These are phyloP conservation scores for Talaromyces sp. DNA, from an alignment of 2,329 filamentous ascomycete genomes.

Conservation along the genomic window DNA sequence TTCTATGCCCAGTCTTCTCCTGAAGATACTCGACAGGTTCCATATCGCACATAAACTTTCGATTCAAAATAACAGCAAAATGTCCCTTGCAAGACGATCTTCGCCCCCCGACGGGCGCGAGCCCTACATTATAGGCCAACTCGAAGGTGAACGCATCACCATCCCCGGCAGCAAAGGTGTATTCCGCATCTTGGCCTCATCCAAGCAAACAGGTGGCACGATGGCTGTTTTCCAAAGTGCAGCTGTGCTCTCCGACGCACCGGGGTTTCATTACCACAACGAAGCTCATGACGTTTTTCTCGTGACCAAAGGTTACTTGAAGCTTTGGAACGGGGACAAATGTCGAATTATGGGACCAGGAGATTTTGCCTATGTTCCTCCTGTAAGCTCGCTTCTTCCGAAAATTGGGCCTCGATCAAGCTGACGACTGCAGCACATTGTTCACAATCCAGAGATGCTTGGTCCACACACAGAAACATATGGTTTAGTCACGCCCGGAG, in stretches of 20 bases:
- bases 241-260: constrained; percentile 32
- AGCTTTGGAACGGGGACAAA: constrained; percentile 57
- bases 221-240: constrained; percentile 52
- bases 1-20: too few relatives aligned
- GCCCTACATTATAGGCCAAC: constrained; percentile 47
- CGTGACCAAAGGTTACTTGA: constrained; percentile 53
- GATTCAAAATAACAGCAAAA: neutral
- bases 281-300: constrained; percentile 58
- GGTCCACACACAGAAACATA: constrained; percentile 54
- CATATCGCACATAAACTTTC: neutral
- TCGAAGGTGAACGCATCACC: constrained; percentile 51
- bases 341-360: constrained; percentile 27
- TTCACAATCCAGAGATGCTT: constrained; percentile 56
- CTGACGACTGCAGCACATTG: constrained; percentile 39
- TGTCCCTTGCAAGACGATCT: constrained; percentile 22
- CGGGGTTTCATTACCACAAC: constrained; percentile 55
- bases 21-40: neutral
- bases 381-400: neutral
- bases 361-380: neutral
- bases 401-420: neutral
- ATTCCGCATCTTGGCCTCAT: constrained; percentile 51
- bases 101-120: constrained; percentile 39
- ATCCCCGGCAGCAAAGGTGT: constrained; percentile 53
- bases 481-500: constrained; percentile 55
- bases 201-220: constrained; percentile 50